Base-by-base conservation (phyloP, 2,329 filamentous ascomycete species). In the Hortaea werneckii region DNA sequence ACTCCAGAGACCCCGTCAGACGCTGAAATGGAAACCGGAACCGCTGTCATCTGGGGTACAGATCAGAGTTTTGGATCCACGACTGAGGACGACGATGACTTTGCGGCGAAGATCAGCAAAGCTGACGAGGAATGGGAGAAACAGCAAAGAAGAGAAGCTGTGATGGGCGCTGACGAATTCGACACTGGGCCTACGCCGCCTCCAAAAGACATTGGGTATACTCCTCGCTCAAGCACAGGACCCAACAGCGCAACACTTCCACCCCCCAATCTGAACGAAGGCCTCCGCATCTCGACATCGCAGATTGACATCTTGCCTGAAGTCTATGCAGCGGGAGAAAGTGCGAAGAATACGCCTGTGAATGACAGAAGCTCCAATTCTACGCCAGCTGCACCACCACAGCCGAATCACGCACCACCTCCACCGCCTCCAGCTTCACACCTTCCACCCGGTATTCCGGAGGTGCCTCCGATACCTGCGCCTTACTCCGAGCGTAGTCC, bases 381-480 rank as follows among this genome's bases (percentile, higher is more conserved):
- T 3, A 49, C 46, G 26, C 29, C 59, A 58, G 50, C 8, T 4
- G 32, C 61, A 35, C 67, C 69, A 29, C 66, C 68, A 5, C 51
- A 63, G 7, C 70, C 72, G n/a, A 62, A 62, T 30, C 60, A 72
- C 45, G 67, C 70, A 20, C 71, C 70, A 6, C 71, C 70, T 29
- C 71, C 71, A 5, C 71, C 70, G 5, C 69, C 71, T 26, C 42
- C 49, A 5, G 37, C 32, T 7, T 5, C 37, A 7, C 40, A 41
- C 4, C 46, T 53, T 28, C 54, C 54, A 32, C 54, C 54, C 42
- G 51, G 48, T 20, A 49, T 59, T 8, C 43, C 58, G 29, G 59
- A 62, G 29, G 44, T 41, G n/a, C 56, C 43, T 35, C 52, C 42
- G 30, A 43, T 44, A 37, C 52, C 46, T 26, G 49, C 50, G n/a